A percentile compares a stretch with the other conserved stretches of the same genome.
These are phyloP conservation scores for Malassezia restricta DNA, from an alignment of 1,284 basidiomycete genomes.

Conservation along the genomic window DNA sequence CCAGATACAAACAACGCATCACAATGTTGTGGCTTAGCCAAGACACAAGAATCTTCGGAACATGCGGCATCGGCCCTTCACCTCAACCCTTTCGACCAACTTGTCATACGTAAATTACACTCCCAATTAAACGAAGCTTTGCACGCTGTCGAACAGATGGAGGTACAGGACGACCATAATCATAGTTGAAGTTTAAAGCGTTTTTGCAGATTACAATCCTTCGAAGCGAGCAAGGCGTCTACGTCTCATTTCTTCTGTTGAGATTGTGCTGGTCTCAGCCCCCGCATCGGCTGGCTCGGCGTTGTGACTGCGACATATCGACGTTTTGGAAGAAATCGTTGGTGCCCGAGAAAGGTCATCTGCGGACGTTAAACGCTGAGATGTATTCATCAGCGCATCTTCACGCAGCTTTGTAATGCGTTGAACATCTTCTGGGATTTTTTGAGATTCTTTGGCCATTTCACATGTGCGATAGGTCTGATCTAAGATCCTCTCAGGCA, in stretches of 20 bases:
- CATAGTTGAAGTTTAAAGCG: not conserved
- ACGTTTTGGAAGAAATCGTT: no score
- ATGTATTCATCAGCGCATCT: no score
- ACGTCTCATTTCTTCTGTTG: constrained; percentile 10
- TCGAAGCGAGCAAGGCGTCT: constrained; percentile 14
- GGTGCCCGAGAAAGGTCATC: no score
- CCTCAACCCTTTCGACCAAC: constrained; percentile 40
- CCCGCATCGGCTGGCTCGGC: not conserved
- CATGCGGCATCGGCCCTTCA: not conserved
- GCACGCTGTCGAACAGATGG: constrained; percentile 24
- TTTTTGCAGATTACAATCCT: not conserved
- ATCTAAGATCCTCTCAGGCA: not conserved
- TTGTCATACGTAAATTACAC: constrained; percentile 39
- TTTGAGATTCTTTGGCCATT: not conserved
- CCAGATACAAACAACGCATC: not conserved
- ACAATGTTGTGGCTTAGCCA: not conserved
- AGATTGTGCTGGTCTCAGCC: not conserved
- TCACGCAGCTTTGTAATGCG: constrained; percentile 8
- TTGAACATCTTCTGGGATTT: constrained; percentile 9
- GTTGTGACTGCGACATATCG: not conserved
- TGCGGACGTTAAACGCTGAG: no score
- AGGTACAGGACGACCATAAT: not conserved
- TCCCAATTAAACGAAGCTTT: constrained; percentile 34
- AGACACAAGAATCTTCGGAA: not conserved
- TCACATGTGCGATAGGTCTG: not conserved